Percentiles rank a stretch among this genome's conserved stretches.
Conservation (phyloP, 306 rosid genomes). For the Hippophae tibetana region DNA sequence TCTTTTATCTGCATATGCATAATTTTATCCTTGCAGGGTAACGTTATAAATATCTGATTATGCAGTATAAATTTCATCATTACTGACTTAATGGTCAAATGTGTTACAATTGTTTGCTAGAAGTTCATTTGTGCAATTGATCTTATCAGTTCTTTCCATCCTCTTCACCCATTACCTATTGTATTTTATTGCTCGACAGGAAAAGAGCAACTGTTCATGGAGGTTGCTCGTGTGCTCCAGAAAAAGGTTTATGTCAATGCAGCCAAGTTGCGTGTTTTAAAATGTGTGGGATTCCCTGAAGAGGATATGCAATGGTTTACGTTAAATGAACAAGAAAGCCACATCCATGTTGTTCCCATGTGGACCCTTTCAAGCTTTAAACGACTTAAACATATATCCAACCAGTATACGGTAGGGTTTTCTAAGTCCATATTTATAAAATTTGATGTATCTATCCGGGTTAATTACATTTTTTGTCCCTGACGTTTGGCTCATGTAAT, state of each 20-base stretch:
- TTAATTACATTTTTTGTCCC: too few species aligned
- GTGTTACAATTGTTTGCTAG: background rate
- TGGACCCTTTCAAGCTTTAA: constrained; percentile 94
- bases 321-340: constrained; percentile 74
- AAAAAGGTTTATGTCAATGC: constrained; percentile 71
- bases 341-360: constrained; percentile 87
- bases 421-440: background rate
- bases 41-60: background rate
- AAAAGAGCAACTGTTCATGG: constrained; percentile 84
- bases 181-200: constrained; percentile 33
- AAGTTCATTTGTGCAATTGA: background rate
- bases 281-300: constrained; percentile 64
- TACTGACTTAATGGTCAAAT: background rate
- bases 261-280: constrained; percentile 62
- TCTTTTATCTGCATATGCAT: background rate
- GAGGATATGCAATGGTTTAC: constrained; percentile 94
- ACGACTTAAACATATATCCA: constrained; percentile 72
- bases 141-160: background rate
- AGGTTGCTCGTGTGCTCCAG: constrained; percentile 81
- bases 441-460: background rate
- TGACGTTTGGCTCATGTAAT: too few species aligned
- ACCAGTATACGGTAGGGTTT: constrained; percentile 59
- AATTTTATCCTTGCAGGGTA: background rate
- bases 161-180: background rate
- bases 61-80: background rate